Conservation (phyloP, 768 basidiomycete species). For the Kwoniella dejecticola region DNA sequence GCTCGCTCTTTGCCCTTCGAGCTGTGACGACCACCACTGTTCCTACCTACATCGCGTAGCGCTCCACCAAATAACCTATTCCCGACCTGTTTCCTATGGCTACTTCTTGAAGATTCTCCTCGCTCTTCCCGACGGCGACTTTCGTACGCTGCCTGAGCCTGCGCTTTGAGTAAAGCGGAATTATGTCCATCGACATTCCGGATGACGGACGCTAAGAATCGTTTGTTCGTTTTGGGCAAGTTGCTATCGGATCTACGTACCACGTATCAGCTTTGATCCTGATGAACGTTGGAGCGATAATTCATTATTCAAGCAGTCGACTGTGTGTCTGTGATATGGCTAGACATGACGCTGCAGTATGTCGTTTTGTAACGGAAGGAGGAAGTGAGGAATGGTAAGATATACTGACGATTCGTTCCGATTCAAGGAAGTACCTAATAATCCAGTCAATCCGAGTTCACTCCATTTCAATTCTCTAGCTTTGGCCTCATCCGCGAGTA, state of each 20-base stretch:
- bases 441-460: slow-evolving; percentile 76
- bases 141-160: slow-evolving; percentile 52
- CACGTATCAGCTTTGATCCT: not conserved
- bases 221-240: slow-evolving; percentile 68
- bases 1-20: slow-evolving; percentile 25
- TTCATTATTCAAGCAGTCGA: too few species aligned
- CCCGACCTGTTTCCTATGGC: slow-evolving; percentile 11
- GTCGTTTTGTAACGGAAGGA: too few species aligned
- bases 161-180: slow-evolving; percentile 64
- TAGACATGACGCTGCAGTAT: too few species aligned
- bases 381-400: not conserved
- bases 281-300: too few species aligned
- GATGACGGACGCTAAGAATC: slow-evolving; percentile 67
- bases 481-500: slow-evolving; percentile 90
- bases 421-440: slow-evolving; percentile 57
- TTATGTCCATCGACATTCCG: slow-evolving; percentile 96
- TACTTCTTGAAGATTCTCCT: slow-evolving; percentile 20
- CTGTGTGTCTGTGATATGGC: too few species aligned
- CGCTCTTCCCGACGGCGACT: slow-evolving; percentile 29
- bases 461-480: slow-evolving; percentile 78
- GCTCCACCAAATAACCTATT: slow-evolving; percentile 50
- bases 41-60: slow-evolving; percentile 26
- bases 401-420: slow-evolving; percentile 36
- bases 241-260: slow-evolving; percentile 65
- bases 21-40: not conserved